Base-by-base conservation (phyloP, 768 basidiomycete species). In the Arthromyces matolae region DNA sequence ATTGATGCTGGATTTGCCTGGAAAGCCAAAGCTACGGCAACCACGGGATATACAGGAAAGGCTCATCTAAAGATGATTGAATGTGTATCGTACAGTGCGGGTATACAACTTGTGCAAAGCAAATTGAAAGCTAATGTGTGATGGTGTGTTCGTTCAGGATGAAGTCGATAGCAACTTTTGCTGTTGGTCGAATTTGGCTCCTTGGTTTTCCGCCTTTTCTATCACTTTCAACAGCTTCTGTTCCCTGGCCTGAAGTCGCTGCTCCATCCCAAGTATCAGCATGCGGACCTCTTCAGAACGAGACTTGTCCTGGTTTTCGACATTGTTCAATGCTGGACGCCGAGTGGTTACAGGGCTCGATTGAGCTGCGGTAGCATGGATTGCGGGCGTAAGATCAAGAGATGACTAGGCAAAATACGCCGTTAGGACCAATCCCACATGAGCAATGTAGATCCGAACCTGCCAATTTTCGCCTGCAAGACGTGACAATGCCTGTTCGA, bases 381-480 rank as follows among this genome's bases (percentile, higher is more conserved):
- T 20, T 37, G 56, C 45, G 2, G 65, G 59, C 8, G 67, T 48
- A 12, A 73, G 68, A 45, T 71, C 66, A 27, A 69, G 63, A 25
- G 62, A 55, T 16, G 60, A 59, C 70, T 69, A 18, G 38, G 24
- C 25, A 33, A 34, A 35, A 22, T 13, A 14, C 2, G 8, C 24
- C n/a, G 32, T 35, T 54, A 53, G 13, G 20, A 29, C 54, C 50
- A 39, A 49, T 42, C 4, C 50, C 56, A 22, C 41, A 32, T 31
- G 45, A 51, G 39, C 46, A 22, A n/a, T 28, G 31, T 35, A 9
- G 22, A 12, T 27, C 57, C 75, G 29, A 48, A 84, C 86, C 80
- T 89, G 86, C 89, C 89, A 92, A 59, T 89, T 85, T 44, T 86
- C 82, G 0, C 89, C 89, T 1, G 80, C 84, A 18, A 89, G 65